Evolutionary conservation across 1,284 basidiomycete species (phyloP).

Genomic region (Cutaneotrichosporon curvatum): DNA sequence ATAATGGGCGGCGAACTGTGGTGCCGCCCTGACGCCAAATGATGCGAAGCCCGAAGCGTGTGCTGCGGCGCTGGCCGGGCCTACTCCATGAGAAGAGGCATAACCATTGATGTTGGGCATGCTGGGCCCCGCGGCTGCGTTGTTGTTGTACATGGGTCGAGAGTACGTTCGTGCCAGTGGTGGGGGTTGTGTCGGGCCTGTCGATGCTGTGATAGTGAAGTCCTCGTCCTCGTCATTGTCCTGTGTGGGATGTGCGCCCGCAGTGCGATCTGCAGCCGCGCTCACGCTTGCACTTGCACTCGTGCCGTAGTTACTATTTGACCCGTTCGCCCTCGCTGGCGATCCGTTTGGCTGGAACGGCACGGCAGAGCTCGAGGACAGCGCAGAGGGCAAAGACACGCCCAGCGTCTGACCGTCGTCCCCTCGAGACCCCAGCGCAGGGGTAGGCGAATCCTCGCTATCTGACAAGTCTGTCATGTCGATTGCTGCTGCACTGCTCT

Average conservation of each 20-base stretch:
- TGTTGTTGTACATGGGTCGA: neutral
- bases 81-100: no score
- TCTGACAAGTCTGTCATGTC: constrained; percentile 14
- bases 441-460: constrained; percentile 1
- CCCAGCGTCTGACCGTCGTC: no score
- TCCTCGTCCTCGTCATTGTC: constrained; percentile 1
- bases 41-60: neutral
- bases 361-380: no score
- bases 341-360: no score
- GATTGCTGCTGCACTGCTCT: constrained; percentile 1
- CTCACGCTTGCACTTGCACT: no score
- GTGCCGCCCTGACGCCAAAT: neutral
- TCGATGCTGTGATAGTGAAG: constrained; percentile 9
- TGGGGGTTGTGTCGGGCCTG: neutral
- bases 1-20: no score
- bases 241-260: neutral
- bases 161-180: neutral
- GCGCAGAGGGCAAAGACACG: no score
- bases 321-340: no score
- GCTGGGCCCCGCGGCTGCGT: neutral
- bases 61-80: no score
- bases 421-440: neutral
- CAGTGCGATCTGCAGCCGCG: no score
- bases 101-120: neutral
- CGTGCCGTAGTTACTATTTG: no score